Percentiles rank a stretch among this genome's conserved stretches.
Conservation (phyloP, 805 yeast genomes). For the Pichia gijzeniarum region DNA sequence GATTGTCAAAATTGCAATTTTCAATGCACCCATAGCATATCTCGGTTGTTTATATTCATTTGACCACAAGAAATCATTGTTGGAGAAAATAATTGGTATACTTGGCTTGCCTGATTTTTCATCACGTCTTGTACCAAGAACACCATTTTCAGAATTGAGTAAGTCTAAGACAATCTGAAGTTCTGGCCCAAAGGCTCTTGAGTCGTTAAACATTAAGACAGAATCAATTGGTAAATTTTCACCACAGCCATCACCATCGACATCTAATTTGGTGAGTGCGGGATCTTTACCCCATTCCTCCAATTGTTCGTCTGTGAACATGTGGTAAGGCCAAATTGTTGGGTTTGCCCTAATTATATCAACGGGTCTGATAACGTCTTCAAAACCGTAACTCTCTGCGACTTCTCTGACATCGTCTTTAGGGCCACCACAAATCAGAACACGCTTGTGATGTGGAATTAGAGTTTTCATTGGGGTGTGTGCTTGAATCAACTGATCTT, state of each 20-base stretch:
- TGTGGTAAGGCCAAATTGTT: conserved; percentile 63
- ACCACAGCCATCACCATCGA: conserved; percentile 23
- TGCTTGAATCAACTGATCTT: conserved; percentile 69
- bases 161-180: conserved; percentile 70
- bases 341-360: conserved; percentile 60
- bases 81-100: conserved; percentile 40
- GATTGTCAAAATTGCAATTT: conserved; percentile 54
- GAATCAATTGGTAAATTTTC: conserved; percentile 54
- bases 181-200: conserved; percentile 84
- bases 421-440: conserved; percentile 81
- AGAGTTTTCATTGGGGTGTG: conserved; percentile 79
- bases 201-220: conserved; percentile 78
- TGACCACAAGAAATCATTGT: conserved; percentile 89
- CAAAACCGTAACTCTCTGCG: conserved; percentile 72
- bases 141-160: conserved; percentile 56
- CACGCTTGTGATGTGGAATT: conserved; percentile 47
- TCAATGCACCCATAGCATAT: conserved; percentile 87
- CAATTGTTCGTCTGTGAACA: conserved; percentile 40
- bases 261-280: conserved; percentile 20
- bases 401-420: conserved; percentile 67
- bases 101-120: conserved; percentile 16
- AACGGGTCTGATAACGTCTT: conserved; percentile 63
- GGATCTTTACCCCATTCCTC: conserved; percentile 36
- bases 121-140: conserved; percentile 52
- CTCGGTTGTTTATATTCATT: conserved; percentile 72